Evolutionary conservation across 116 monocot genomes (phyloP).

Genomic region (Iris pallida): DNA sequence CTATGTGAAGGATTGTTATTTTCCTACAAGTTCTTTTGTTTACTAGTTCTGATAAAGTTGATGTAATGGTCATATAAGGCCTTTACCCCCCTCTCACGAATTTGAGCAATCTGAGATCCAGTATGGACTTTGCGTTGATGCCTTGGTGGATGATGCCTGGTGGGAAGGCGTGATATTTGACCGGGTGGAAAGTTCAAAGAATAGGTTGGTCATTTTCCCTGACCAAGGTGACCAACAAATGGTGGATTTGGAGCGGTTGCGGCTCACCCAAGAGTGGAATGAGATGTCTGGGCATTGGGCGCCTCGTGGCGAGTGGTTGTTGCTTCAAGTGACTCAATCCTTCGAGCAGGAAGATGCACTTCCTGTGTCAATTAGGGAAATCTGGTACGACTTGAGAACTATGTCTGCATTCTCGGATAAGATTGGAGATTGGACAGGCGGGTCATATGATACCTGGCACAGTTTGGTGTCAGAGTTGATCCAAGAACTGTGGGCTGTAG

Average conservation of each 20-base stretch:
- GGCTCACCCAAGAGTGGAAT: conserved; percentile 61
- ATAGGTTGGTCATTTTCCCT: conserved; percentile 59
- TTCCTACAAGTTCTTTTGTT: too few species aligned
- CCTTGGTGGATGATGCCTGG: conserved; percentile 50
- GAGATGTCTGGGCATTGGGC: conserved; percentile 58
- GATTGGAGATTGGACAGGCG: conserved; percentile 47
- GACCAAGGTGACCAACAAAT: conserved; percentile 53
- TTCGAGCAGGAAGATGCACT: conserved; percentile 34
- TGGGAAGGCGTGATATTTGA: conserved; percentile 82
- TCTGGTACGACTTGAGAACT: conserved; percentile 56
- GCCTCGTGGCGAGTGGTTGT: conserved; percentile 47
- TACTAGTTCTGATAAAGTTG: too few species aligned
- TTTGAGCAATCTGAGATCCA: conserved; percentile 12
- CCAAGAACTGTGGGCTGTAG: conserved; percentile 30
- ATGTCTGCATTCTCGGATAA: conserved; percentile 17
- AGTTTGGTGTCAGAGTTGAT: conserved; percentile 33
- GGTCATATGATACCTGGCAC: conserved; percentile 35
- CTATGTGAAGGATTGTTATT: too few species aligned
- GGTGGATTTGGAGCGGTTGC: conserved; percentile 25
- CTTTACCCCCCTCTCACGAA: conserved; percentile 26
- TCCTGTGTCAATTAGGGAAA: conserved; percentile 53
- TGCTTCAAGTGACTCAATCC: conserved; percentile 35
- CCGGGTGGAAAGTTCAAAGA: conserved; percentile 13
- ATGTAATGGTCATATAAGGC: conserved; percentile 44
- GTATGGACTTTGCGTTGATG: conserved; percentile 77